Evolutionary conservation across 2,329 filamentous ascomycete genomes (phyloP), one percentile per base, ranked within the genome.

Genomic region (Madurella mycetomatis): DNA sequence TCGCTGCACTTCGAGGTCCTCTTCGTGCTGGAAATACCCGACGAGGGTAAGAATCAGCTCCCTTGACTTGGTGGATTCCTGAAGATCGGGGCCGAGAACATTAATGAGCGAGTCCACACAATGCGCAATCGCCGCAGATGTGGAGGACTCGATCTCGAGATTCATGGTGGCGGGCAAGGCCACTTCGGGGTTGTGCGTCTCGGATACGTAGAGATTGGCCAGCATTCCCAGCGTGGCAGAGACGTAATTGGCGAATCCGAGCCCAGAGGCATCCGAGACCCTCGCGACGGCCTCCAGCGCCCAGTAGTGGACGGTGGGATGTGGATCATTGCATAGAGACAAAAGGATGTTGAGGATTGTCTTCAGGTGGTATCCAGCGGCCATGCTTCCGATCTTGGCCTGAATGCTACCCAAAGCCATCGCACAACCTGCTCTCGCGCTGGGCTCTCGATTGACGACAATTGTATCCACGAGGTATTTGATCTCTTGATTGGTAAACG

Each of bases 261-360:
- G 76, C 0, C 94, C 94, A 1, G 94, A 92, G 11, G 92, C 94
- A 65, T 96, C 92, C 2, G 92, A 88, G 12, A 95, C 91, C 49
- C 88, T 79, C 2, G 89, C 86, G 31, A 99, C 72, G 9, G 90
- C 92, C 67, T 96, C 91, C 43, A 99, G 76, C 2, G 95, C 92
- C 91, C 92, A 97, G 67, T 92, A 96, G 70, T 99, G 94, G 9
- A 99, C 94, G 0, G 89, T 86, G 0, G 94, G 92, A 68, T 99
- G 94, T 17, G 92, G 90, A 66, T 99, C 94, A 63, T 92, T 96
- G 69, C 91, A 92, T 9, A 99, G 79, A 8, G 94, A 97, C 88
- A 97, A 95, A n/a, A 99, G 76, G 40, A 99, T 95, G 16, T 92
- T 88, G n/a, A 96, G 81, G 47, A 99, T 96, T 1, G 91, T 96